A percentile compares a stretch with the other conserved stretches of the same genome.
Conservation (phyloP, 129 eudicot genomes). For the Pseudognaphalium luteoalbum region DNA sequence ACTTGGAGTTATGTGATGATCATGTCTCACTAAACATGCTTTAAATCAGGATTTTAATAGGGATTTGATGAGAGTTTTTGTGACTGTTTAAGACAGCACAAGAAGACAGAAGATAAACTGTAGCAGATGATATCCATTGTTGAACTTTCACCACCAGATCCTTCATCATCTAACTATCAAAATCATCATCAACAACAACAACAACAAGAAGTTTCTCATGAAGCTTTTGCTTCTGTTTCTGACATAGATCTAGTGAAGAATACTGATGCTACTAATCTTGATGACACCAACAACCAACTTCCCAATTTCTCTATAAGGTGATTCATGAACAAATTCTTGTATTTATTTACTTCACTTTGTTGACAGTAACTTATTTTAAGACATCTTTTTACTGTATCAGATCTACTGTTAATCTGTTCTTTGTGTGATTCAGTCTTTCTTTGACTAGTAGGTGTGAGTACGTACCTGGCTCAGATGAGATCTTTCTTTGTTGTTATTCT, state of each 20-base stretch:
- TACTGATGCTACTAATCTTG: constrained; percentile 33
- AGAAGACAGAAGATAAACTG: constrained; percentile 65
- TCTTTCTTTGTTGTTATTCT: constrained; percentile 22
- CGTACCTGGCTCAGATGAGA: no score
- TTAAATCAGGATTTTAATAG: constrained; percentile 27
- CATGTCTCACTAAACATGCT: constrained; percentile 22
- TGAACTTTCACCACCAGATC: constrained; percentile 70
- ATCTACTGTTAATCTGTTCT: constrained; percentile 35
- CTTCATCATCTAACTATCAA: constrained; percentile 40
- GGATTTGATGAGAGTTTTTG: constrained; percentile 48
- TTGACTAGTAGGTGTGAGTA: constrained; percentile 24
- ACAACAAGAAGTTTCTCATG: constrained; percentile 33
- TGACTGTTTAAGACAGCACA: constrained; percentile 65
- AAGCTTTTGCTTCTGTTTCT: constrained; percentile 39
- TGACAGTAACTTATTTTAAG: constrained; percentile 13
- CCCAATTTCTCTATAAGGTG: constrained; percentile 80
- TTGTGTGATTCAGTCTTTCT: constrained; percentile 30
- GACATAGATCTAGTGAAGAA: constrained; percentile 35
- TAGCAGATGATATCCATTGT: constrained; percentile 95
- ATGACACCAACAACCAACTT: constrained; percentile 32
- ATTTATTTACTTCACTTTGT: constrained; percentile 7
- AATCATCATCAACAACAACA: constrained; percentile 16
- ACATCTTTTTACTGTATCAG: constrained; percentile 39
- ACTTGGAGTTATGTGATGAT: constrained; percentile 38
- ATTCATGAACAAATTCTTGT: neutral